Percentiles rank a stretch among this genome's conserved stretches.
Conservation (phyloP, 1,284 basidiomycete genomes). For the Pseudozyma hubeiensis region DNA sequence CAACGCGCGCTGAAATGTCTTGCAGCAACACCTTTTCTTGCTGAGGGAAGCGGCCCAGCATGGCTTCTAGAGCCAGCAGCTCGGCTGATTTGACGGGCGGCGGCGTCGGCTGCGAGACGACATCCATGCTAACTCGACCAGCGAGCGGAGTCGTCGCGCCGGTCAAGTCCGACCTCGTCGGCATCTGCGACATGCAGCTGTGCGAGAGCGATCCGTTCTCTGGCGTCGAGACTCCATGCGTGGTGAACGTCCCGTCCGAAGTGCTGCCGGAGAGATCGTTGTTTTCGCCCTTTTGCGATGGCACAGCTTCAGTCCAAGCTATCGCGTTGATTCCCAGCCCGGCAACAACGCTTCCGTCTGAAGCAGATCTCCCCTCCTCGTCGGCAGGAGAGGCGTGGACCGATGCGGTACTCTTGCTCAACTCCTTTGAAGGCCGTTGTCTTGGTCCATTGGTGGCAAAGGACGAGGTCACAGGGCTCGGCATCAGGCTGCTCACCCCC, state of each 20-base stretch:
- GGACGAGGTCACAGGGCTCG: conserved; percentile 24
- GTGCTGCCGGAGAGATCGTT: conserved; percentile 21
- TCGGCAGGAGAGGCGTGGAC: not conserved
- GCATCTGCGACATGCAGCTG: conserved; percentile 18
- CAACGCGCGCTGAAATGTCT: conserved; percentile 35
- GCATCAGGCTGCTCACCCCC: conserved; percentile 16
- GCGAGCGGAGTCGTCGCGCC: conserved; percentile 19
- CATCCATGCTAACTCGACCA: conserved; percentile 10
- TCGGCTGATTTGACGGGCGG: conserved; percentile 23
- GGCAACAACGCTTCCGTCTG: conserved; percentile 10
- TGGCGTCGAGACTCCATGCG: conserved; percentile 24
- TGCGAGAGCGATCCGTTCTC: conserved; percentile 27
- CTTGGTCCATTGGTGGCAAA: conserved; percentile 12
- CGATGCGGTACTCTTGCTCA: conserved; percentile 15
- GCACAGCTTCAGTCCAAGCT: conserved; percentile 28
- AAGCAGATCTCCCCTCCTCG: not conserved
- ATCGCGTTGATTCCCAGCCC: conserved; percentile 31
- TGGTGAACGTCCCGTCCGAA: conserved; percentile 37
- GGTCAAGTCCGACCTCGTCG: conserved; percentile 5
- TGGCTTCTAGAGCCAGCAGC: conserved; percentile 35
- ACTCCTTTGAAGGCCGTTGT: not conserved
- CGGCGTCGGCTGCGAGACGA: conserved; percentile 1
- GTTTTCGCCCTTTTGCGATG: conserved; percentile 15
- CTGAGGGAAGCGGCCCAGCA: conserved; percentile 42
- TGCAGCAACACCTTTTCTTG: conserved; percentile 40